These are phyloP conservation scores for Pseudogymnoascus sp. DNA, from an alignment of 2,329 filamentous ascomycete genomes.

Conservation along the genomic window DNA sequence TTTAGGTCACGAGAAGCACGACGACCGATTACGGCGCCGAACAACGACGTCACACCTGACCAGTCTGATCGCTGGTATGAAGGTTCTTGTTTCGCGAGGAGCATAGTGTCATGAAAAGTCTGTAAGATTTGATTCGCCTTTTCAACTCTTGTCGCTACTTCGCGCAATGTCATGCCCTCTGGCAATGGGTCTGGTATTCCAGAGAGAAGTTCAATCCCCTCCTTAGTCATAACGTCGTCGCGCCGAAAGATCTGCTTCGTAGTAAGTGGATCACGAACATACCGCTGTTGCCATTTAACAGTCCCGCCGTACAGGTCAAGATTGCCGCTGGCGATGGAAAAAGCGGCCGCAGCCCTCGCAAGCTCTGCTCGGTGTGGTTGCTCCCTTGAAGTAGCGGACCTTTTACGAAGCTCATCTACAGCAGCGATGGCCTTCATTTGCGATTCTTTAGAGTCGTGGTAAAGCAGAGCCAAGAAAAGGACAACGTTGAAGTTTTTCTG, in stretches of 20 bases:
- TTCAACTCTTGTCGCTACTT: conserved; percentile 12
- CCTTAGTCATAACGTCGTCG: conserved; percentile 18
- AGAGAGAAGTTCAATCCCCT: conserved; percentile 25
- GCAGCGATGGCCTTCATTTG: conserved; percentile 9
- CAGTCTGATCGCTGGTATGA: conserved; percentile 15
- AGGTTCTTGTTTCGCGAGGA: conserved; percentile 16
- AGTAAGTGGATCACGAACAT: conserved; percentile 31
- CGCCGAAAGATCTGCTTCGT: conserved; percentile 23
- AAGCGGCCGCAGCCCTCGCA: conserved; percentile 26
- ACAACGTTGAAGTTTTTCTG: conserved; percentile 12
- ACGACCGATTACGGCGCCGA: conserved; percentile 12
- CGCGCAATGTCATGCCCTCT: conserved; percentile 18
- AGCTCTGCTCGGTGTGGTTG: conserved; percentile 26
- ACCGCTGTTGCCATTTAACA: conserved; percentile 31
- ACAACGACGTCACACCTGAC: conserved; percentile 10
- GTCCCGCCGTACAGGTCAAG: conserved; percentile 27
- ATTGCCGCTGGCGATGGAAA: conserved; percentile 29
- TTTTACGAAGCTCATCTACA: conserved; percentile 17
- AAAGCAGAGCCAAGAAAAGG: conserved; percentile 15
- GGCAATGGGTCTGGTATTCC: conserved; percentile 27
- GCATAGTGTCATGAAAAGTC: conserved; percentile 14
- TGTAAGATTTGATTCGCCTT: conserved; percentile 16
- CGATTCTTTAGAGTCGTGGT: conserved; percentile 8
- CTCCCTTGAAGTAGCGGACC: conserved; percentile 18
- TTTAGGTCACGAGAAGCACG: conserved; percentile 11